phyloP scores from a whole-genome alignment of 140 eudicot species.

The Oenanthe javanica region DNA sequence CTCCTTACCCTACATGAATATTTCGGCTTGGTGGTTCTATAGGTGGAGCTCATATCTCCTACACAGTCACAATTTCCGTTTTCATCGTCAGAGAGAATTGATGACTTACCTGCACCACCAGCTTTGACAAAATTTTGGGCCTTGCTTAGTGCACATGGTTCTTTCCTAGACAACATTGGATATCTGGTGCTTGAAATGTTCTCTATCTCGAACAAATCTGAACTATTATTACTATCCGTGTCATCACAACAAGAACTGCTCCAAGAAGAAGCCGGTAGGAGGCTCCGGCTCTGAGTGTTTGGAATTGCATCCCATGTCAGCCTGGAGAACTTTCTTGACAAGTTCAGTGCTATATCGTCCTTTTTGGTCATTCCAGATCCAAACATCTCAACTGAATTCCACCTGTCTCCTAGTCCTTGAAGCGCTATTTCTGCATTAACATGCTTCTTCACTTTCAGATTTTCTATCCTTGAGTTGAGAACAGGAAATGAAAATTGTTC shows the following conservation, averaged over 20 bases:
- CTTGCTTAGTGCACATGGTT: slow-evolving; percentile 53
- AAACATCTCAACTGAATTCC: slow-evolving; percentile 56
- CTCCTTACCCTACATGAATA: slow-evolving; percentile 5
- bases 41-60: neutral
- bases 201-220: slow-evolving; percentile 82
- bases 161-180: slow-evolving; percentile 19
- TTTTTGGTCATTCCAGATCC: slow-evolving; percentile 30
- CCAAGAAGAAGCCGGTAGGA: slow-evolving; percentile 13
- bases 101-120: slow-evolving; percentile 53
- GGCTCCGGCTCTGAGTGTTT: slow-evolving; percentile 28
- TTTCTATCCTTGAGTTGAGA: slow-evolving; percentile 17
- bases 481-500: slow-evolving; percentile 49
- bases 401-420: slow-evolving; percentile 34
- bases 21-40: neutral
- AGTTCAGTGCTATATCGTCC: slow-evolving; percentile 39
- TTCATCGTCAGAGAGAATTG: slow-evolving; percentile 36
- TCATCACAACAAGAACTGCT: slow-evolving; percentile 42
- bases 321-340: slow-evolving; percentile 57
- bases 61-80: slow-evolving; percentile 16
- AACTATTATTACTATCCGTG: slow-evolving; percentile 67
- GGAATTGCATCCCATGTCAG: slow-evolving; percentile 84
- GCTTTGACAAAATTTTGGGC: slow-evolving; percentile 72
- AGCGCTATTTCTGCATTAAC: slow-evolving; percentile 10
- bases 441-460: slow-evolving; percentile 10
- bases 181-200: slow-evolving; percentile 27